Evolutionary conservation across 306 rosid genomes (phyloP).

Genomic region (Vachellia pachyceras): DNA sequence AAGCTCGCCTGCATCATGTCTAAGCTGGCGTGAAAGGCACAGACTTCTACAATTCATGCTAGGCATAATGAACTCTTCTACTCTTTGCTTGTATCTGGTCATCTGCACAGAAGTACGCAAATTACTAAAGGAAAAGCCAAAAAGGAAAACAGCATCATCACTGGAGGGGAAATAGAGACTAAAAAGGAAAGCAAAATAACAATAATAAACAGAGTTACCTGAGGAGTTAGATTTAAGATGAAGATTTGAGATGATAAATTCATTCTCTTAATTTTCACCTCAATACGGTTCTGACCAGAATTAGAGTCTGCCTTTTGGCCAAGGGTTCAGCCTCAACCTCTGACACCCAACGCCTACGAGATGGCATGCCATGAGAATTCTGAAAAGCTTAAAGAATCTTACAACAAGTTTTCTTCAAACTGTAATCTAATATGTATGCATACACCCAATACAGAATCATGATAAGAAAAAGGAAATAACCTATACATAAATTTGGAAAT

Average conservation of each 20-base stretch:
- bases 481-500: background rate
- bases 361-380: conserved; percentile 11
- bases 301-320: conserved; percentile 9
- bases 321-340: conserved; percentile 21
- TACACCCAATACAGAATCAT: conserved; percentile 7
- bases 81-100: conserved; percentile 37
- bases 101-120: conserved; percentile 45
- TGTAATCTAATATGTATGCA: conserved; percentile 18
- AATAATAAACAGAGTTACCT: conserved; percentile 44
- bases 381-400: background rate
- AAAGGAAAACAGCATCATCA: background rate
- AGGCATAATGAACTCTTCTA: conserved; percentile 38
- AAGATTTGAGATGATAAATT: conserved; percentile 48
- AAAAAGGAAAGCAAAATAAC: background rate
- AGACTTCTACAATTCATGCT: conserved; percentile 29
- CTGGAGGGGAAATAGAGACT: conserved; percentile 17
- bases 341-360: conserved; percentile 22
- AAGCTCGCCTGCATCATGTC: conserved; percentile 32
- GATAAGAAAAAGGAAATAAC: background rate
- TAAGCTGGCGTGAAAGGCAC: conserved; percentile 44
- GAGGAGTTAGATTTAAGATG: conserved; percentile 46
- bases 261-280: conserved; percentile 51
- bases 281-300: conserved; percentile 26
- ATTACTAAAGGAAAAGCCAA: conserved; percentile 5
- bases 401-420: background rate